Evolutionary conservation across 2,329 filamentous ascomycete species (phyloP).

Genomic region (Metarhizium guizhouense): DNA sequence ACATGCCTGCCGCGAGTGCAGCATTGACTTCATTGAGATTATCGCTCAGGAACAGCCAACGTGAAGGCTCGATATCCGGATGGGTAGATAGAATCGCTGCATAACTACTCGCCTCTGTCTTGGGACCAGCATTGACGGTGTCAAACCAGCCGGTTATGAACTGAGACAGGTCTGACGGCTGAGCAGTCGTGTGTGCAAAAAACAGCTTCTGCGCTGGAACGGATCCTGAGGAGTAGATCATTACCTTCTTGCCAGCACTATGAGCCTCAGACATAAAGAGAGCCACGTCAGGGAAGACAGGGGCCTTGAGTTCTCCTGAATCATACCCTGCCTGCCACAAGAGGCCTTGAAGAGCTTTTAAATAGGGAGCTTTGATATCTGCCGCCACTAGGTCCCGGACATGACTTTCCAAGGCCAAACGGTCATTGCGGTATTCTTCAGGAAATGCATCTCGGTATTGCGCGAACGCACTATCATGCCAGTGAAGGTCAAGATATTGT

Average conservation of each 20-base stretch:
- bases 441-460: conserved; percentile 66
- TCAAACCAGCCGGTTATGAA: conserved; percentile 64
- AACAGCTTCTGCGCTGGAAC: conserved; percentile 74
- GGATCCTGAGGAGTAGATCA: conserved; percentile 77
- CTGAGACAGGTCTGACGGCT: conserved; percentile 48
- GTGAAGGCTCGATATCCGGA: conserved; percentile 34
- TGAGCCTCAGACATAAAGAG: conserved; percentile 53
- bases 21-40: conserved; percentile 63
- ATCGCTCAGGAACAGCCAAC: conserved; percentile 75
- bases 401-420: conserved; percentile 53
- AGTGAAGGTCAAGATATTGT: conserved; percentile 53
- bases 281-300: conserved; percentile 67
- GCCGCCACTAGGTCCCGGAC: conserved; percentile 60
- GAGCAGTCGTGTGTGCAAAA: conserved; percentile 56
- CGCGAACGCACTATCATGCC: conserved; percentile 56
- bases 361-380: conserved; percentile 67
- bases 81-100: conserved; percentile 44
- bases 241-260: conserved; percentile 44
- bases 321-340: conserved; percentile 70
- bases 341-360: conserved; percentile 73
- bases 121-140: conserved; percentile 70
- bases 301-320: conserved; percentile 59
- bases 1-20: conserved; percentile 54
- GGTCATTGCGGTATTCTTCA: conserved; percentile 48
- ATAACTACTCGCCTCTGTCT: conserved; percentile 61